Evolutionary conservation across 805 yeast genomes (phyloP).

Genomic region (Helenozyma baotianmanensis): DNA sequence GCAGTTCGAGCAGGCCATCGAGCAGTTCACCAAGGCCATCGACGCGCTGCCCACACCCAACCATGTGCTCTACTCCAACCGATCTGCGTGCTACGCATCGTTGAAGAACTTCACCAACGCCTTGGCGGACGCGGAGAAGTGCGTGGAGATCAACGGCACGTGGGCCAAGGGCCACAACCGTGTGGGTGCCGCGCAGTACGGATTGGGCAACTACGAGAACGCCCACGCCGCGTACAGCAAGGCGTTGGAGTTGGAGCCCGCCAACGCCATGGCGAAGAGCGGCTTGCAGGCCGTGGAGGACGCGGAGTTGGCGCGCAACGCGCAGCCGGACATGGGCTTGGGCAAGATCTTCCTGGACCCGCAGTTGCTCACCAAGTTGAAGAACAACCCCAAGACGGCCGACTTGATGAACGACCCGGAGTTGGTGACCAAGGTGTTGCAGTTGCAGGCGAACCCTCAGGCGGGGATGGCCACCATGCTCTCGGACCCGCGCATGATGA

Average conservation of each 20-base stretch:
- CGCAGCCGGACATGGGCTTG: slow-evolving; percentile 69
- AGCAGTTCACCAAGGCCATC: slow-evolving; percentile 79
- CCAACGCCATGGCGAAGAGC: slow-evolving; percentile 79
- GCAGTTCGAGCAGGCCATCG: slow-evolving; percentile 76
- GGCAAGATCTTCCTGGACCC: slow-evolving; percentile 80
- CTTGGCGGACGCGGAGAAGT: slow-evolving; percentile 76
- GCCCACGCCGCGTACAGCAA: slow-evolving; percentile 69
- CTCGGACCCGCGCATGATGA: slow-evolving; percentile 83
- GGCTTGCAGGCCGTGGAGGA: slow-evolving; percentile 71
- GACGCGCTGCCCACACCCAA: slow-evolving; percentile 77
- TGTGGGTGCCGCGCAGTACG: slow-evolving; percentile 88
- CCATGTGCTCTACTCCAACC: slow-evolving; percentile 88
- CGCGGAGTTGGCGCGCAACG: slow-evolving; percentile 49
- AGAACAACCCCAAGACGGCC: slow-evolving; percentile 80
- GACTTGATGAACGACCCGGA: slow-evolving; percentile 84
- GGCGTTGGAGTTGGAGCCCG: slow-evolving; percentile 76
- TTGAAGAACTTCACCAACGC: slow-evolving; percentile 70
- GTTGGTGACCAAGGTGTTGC: slow-evolving; percentile 63
- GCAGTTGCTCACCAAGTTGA: slow-evolving; percentile 66
- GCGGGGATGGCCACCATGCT: slow-evolving; percentile 65
- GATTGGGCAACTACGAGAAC: slow-evolving; percentile 74
- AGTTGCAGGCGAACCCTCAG: slow-evolving; percentile 68
- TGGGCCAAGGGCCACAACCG: slow-evolving; percentile 98
- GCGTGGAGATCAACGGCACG: slow-evolving; percentile 71
- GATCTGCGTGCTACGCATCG: slow-evolving; percentile 89